phyloP scores from a whole-genome alignment of 495 filamentous ascomycete genomes.

The Patellaria atrata region DNA sequence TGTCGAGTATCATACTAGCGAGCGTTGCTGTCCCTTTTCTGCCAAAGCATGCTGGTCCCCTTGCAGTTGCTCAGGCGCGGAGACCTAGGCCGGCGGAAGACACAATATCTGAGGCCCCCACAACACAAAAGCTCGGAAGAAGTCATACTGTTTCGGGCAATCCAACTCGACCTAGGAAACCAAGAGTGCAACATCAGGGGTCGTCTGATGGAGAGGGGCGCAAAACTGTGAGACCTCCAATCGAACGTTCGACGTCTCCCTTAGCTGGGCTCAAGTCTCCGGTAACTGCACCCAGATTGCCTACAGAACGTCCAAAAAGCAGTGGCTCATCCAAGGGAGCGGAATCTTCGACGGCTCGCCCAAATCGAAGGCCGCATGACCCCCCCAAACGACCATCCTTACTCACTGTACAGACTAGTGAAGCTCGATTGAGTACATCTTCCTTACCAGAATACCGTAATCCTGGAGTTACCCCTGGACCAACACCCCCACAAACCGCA shows the following conservation, averaged over 20 bases:
- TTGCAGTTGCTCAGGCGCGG: slow-evolving; percentile 59
- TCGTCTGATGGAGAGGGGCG: slow-evolving; percentile 21
- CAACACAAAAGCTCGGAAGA: slow-evolving; percentile 36
- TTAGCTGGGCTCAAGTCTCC: too few relatives aligned
- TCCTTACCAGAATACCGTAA: slow-evolving; percentile 47
- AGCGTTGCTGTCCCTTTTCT: slow-evolving; percentile 38
- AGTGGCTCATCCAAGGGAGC: slow-evolving; percentile 5
- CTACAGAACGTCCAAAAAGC: too few relatives aligned
- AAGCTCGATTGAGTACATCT: slow-evolving; percentile 42
- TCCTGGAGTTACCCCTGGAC: slow-evolving; percentile 30
- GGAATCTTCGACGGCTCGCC: slow-evolving; percentile 9
- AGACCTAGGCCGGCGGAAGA: slow-evolving; percentile 45
- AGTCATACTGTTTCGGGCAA: slow-evolving; percentile 47
- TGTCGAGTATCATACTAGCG: slow-evolving; percentile 56
- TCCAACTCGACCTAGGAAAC: slow-evolving; percentile 32
- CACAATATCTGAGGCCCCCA: slow-evolving; percentile 39
- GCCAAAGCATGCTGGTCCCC: slow-evolving; percentile 42
- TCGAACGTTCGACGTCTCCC: too few relatives aligned
- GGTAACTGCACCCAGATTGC: slow-evolving; percentile 1
- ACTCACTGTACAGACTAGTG: slow-evolving; percentile 6
- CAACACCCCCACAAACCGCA: slow-evolving; percentile 23
- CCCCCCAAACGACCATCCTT: slow-evolving; percentile 9
- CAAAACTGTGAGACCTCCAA: slow-evolving; percentile 1
- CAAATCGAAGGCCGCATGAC: slow-evolving; percentile 13
- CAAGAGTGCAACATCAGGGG: slow-evolving; percentile 26